These are phyloP conservation scores for Apiospora hydei DNA, from an alignment of 2,329 filamentous ascomycete genomes.

Conservation along the genomic window DNA sequence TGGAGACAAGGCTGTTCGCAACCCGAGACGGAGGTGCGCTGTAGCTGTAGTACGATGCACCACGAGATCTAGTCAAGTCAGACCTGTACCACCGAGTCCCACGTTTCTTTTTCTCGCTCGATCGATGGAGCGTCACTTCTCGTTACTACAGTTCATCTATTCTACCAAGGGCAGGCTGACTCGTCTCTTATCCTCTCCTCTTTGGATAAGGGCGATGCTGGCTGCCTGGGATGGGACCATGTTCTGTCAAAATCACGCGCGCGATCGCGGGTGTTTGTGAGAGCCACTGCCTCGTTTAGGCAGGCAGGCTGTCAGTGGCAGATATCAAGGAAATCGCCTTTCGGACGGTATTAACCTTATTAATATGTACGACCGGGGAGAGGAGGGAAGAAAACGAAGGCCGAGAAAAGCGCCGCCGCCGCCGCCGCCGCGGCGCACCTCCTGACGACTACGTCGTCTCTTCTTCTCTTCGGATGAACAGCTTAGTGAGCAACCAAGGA, in stretches of 20 bases:
- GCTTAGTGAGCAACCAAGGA: neutral
- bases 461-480: slow-evolving; percentile 2
- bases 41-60: slow-evolving; percentile 15
- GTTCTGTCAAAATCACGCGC: neutral
- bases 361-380: neutral
- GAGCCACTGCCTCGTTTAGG: neutral
- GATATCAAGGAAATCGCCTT: neutral
- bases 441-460: neutral
- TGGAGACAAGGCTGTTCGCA: neutral
- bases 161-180: neutral
- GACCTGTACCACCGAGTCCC: slow-evolving; percentile 5
- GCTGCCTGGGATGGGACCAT: neutral
- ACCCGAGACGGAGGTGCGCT: slow-evolving; percentile 1
- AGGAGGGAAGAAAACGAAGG: neutral
- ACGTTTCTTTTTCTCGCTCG: neutral
- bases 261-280: neutral
- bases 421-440: slow-evolving; percentile 9
- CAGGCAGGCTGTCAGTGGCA: neutral
- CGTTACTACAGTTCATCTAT: neutral
- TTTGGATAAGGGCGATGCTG: neutral
- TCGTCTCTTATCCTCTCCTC: neutral
- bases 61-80: slow-evolving; percentile 17
- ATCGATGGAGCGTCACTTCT: slow-evolving; percentile 5
- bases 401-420: neutral
- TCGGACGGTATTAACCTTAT: slow-evolving; percentile 15